phyloP scores from a whole-genome alignment of 306 rosid species.

The Vigna radiata region DNA sequence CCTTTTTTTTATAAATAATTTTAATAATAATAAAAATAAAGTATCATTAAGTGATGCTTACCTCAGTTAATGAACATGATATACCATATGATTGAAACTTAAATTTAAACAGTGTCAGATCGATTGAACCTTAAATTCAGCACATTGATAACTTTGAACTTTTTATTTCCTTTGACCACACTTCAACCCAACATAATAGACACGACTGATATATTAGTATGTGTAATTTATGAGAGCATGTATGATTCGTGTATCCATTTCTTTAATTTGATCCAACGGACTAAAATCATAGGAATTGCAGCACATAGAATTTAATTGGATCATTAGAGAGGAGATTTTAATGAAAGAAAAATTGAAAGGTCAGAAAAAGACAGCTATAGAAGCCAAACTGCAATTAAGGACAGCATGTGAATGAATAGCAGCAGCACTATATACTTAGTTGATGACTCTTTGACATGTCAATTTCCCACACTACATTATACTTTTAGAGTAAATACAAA shows the following conservation, averaged over 20 bases:
- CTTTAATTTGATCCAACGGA: too few species aligned
- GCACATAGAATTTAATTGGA: too few species aligned
- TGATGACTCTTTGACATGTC: neutral
- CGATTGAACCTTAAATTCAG: too few species aligned
- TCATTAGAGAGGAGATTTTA: neutral
- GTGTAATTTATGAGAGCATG: too few species aligned
- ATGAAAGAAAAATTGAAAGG: too few species aligned
- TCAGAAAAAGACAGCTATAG: neutral
- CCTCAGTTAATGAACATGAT: neutral
- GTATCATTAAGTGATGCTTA: neutral
- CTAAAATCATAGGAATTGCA: too few species aligned
- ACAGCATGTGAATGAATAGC: constrained; percentile 43
- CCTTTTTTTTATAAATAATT: neutral
- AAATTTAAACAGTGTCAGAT: too few species aligned
- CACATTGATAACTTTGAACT: too few species aligned
- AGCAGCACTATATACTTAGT: neutral
- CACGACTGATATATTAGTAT: too few species aligned
- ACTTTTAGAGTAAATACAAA: neutral
- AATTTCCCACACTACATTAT: neutral
- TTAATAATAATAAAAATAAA: neutral
- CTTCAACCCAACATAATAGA: too few species aligned
- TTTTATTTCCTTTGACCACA: too few species aligned
- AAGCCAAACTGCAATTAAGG: neutral
- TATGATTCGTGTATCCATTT: too few species aligned
- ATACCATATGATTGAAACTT: neutral